A percentile compares a stretch with the other conserved stretches of the same genome.
Conservation (phyloP, 768 basidiomycete species). For the Porphyrellus cyaneotinctus region DNA sequence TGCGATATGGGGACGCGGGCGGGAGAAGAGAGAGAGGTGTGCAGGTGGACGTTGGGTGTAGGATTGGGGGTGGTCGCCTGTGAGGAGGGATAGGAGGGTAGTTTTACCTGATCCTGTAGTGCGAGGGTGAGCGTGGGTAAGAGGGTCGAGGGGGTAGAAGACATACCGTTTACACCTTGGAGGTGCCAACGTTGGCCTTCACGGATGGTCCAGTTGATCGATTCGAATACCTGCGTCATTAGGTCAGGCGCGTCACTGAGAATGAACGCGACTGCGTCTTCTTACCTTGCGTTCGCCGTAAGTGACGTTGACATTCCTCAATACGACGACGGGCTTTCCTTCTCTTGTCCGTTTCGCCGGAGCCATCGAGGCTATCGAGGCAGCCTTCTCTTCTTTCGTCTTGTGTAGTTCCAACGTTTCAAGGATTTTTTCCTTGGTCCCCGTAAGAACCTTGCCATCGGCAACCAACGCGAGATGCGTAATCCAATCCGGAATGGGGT, state of each 20-base stretch:
- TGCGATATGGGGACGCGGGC: slow-evolving; percentile 59
- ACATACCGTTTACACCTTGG: slow-evolving; percentile 77
- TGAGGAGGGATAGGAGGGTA: slow-evolving; percentile 83
- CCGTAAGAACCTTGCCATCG: slow-evolving; percentile 47
- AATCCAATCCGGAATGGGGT: slow-evolving; percentile 68
- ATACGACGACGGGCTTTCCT: slow-evolving; percentile 48
- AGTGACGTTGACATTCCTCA: slow-evolving; percentile 63
- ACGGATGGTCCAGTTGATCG: slow-evolving; percentile 78
- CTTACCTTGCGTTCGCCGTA: slow-evolving; percentile 63
- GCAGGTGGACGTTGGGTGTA: slow-evolving; percentile 58
- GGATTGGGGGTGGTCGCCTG: slow-evolving; percentile 94
- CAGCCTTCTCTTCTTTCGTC: not conserved
- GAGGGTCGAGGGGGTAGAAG: not conserved
- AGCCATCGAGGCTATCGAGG: not conserved
- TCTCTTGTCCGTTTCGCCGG: slow-evolving; percentile 1
- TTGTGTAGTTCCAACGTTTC: slow-evolving; percentile 18
- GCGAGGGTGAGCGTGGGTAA: too few species aligned
- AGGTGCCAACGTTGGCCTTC: slow-evolving; percentile 89
- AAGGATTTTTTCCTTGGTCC: slow-evolving; percentile 46
- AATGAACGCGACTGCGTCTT: not conserved
- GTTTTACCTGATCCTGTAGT: slow-evolving; percentile 86
- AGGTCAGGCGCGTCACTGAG: not conserved
- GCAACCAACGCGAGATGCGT: slow-evolving; percentile 60
- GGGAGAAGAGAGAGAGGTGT: slow-evolving; percentile 54
- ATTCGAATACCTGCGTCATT: slow-evolving; percentile 56